Evolutionary conservation across 768 basidiomycete species (phyloP).

Genomic region (Mycena alexandri): DNA sequence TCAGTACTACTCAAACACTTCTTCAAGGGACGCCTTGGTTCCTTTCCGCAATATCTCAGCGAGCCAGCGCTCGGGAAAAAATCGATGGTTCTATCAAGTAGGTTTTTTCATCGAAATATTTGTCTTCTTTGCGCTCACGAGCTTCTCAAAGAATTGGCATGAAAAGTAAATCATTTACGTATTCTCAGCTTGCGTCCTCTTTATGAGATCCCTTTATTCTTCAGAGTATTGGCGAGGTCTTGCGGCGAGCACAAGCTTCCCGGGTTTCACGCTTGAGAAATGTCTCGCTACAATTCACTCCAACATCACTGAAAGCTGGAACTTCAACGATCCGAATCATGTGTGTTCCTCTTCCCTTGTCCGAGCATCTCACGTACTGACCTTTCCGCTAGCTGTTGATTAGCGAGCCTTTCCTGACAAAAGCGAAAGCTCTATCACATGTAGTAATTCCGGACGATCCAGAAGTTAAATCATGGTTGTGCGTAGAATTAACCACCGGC

Average conservation of each 20-base stretch:
- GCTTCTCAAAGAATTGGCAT: no score
- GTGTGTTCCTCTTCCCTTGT: background rate
- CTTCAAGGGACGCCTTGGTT: no score
- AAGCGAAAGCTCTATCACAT: constrained; percentile 12
- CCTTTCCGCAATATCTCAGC: no score
- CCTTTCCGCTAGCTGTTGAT: constrained; percentile 1
- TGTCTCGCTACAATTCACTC: background rate
- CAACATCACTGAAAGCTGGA: background rate
- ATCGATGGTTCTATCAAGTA: no score
- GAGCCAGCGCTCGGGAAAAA: no score
- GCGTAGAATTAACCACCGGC: background rate
- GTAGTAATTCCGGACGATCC: constrained; percentile 13
- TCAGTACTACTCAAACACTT: no score
- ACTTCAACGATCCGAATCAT: background rate
- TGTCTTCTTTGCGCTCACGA: no score
- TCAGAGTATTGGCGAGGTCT: background rate
- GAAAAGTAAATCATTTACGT: no score
- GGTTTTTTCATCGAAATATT: no score
- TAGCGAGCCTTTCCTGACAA: constrained; percentile 2
- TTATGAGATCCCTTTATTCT: no score
- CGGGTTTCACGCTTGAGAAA: background rate
- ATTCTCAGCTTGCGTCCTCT: no score
- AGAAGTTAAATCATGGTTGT: constrained; percentile 19
- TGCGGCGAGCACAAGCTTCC: background rate
- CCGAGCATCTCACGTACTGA: no score